Percentiles rank a stretch among this genome's conserved stretches.
These are phyloP conservation scores for Bolboschoenus planiculmis DNA, from an alignment of 176 grass and related monocot species.

Conservation along the genomic window DNA sequence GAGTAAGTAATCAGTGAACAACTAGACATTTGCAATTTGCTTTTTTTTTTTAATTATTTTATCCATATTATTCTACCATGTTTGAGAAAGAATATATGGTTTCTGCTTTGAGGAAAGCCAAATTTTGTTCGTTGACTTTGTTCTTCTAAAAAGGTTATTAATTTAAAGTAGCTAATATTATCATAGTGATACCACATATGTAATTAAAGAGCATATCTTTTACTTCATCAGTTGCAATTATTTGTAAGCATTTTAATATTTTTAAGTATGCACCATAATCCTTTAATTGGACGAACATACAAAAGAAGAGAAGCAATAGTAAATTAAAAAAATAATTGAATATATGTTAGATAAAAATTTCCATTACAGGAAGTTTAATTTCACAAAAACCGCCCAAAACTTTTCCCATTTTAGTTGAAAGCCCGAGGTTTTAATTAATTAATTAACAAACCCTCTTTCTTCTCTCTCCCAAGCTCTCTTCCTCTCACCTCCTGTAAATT, in stretches of 20 bases:
- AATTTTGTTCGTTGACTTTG: neutral
- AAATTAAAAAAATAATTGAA: neutral
- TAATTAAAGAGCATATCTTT: too few relatives aligned
- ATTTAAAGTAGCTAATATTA: too few relatives aligned
- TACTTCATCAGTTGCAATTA: too few relatives aligned
- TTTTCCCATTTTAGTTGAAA: neutral
- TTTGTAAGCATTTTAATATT: too few relatives aligned
- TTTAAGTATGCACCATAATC: too few relatives aligned
- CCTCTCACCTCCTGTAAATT: neutral
- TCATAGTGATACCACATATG: too few relatives aligned
- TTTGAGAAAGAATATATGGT: neutral
- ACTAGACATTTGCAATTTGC: neutral
- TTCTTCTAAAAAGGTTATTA: too few relatives aligned
- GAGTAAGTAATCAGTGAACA: neutral
- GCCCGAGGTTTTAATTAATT: neutral
- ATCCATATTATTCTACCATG: neutral
- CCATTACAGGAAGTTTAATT: neutral
- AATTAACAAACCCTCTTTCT: neutral
- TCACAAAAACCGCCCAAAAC: conserved; percentile 1
- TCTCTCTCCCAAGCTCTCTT: neutral
- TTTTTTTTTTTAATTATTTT: neutral
- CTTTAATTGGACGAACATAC: neutral
- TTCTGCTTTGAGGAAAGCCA: neutral
- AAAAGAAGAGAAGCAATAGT: neutral
- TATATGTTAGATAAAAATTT: conserved; percentile 6